Conservation (phyloP, 2,329 filamentous ascomycete genomes). For the Fusarium sp. region DNA sequence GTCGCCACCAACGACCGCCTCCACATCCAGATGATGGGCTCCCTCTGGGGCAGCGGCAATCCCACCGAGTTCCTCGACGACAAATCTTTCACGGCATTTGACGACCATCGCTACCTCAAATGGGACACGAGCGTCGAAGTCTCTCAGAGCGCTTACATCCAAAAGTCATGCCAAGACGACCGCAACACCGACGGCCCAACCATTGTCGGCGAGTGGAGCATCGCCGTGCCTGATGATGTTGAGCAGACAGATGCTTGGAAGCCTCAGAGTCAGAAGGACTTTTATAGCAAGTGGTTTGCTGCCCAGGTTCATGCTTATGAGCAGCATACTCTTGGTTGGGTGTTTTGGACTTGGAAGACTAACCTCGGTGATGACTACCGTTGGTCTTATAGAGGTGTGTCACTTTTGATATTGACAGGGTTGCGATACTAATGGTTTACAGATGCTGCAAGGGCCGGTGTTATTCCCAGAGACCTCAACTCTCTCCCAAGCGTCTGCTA, state of each 20-base stretch:
- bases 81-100: slow-evolving; percentile 61
- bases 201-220: slow-evolving; percentile 69
- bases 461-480: slow-evolving; percentile 37
- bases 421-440: background rate
- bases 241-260: slow-evolving; percentile 53
- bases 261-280: slow-evolving; percentile 34
- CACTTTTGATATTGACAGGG: background rate
- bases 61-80: slow-evolving; percentile 58
- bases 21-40: slow-evolving; percentile 64
- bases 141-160: slow-evolving; percentile 57
- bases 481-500: slow-evolving; percentile 34
- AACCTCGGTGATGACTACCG: slow-evolving; percentile 41
- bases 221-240: slow-evolving; percentile 62
- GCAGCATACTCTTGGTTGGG: slow-evolving; percentile 37
- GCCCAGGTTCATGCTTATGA: slow-evolving; percentile 42
- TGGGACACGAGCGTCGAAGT: slow-evolving; percentile 53
- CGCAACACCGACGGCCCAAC: slow-evolving; percentile 54
- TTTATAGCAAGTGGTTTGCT: slow-evolving; percentile 43
- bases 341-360: slow-evolving; percentile 43
- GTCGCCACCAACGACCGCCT: slow-evolving; percentile 57
- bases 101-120: slow-evolving; percentile 71
- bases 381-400: slow-evolving; percentile 42
- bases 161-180: slow-evolving; percentile 61
- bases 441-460: slow-evolving; percentile 37
- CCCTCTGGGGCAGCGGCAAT: slow-evolving; percentile 67